Evolutionary conservation across 139 green algal species (phyloP).

Genomic region (Closterium sp.): DNA sequence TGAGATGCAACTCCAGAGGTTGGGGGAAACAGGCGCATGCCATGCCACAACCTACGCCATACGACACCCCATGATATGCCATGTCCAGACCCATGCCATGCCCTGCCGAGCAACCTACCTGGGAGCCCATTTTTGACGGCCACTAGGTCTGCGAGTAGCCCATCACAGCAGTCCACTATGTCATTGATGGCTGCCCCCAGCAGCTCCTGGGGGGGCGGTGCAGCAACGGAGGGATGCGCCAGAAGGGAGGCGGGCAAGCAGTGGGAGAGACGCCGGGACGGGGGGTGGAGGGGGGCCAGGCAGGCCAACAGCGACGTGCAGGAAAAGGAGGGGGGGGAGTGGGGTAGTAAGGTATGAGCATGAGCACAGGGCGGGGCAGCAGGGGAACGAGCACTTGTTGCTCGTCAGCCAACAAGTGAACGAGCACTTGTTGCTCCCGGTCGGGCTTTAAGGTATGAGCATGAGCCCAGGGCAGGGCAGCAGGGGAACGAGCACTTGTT

Average conservation of each 20-base stretch:
- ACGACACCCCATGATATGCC: too few species aligned
- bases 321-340: not conserved
- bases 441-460: too few species aligned
- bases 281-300: not conserved
- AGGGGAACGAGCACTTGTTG: too few species aligned
- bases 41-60: not conserved
- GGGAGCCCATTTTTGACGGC: conserved; percentile 27
- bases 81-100: too few species aligned
- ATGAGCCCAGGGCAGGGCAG: too few species aligned
- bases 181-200: not conserved
- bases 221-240: not conserved
- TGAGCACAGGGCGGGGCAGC: too few species aligned
- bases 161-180: conserved; percentile 51
- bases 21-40: not conserved
- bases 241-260: not conserved
- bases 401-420: too few species aligned
- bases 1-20: not conserved
- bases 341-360: not conserved
- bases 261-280: not conserved
- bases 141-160: conserved; percentile 52
- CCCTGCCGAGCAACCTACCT: not conserved
- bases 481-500: too few species aligned
- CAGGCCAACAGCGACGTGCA: not conserved
- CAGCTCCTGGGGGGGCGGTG: conserved; percentile 14
- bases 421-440: too few species aligned